These are phyloP conservation scores for Metschnikowia noctiluminum DNA, from an alignment of 805 yeast species.

Conservation along the genomic window DNA sequence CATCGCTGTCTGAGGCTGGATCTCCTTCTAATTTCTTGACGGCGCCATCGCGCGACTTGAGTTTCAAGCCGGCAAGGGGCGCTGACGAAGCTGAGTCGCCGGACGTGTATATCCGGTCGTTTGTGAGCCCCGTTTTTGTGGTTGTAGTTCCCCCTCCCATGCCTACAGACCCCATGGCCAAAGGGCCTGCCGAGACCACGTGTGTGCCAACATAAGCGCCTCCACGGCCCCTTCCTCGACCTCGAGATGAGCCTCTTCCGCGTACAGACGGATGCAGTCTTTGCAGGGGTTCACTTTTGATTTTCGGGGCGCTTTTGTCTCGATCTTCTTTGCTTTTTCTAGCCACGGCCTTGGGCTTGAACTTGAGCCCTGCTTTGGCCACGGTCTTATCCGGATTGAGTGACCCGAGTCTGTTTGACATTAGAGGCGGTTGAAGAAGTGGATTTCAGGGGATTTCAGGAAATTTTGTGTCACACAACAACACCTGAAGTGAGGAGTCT, in stretches of 20 bases:
- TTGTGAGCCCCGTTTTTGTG: slow-evolving; percentile 25
- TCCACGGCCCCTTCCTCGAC: slow-evolving; percentile 36
- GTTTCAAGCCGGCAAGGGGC: slow-evolving; percentile 33
- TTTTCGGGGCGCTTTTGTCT: slow-evolving; percentile 66
- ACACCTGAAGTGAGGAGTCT: neutral
- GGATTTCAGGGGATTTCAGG: neutral
- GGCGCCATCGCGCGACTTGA: slow-evolving; percentile 24
- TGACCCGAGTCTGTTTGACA: slow-evolving; percentile 44
- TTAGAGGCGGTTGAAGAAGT: slow-evolving; percentile 5
- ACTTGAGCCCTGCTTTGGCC: slow-evolving; percentile 58
- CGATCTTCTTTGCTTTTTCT: slow-evolving; percentile 82
- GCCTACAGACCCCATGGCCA: slow-evolving; percentile 61
- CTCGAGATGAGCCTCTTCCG: slow-evolving; percentile 8
- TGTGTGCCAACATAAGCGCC: slow-evolving; percentile 51
- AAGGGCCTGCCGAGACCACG: slow-evolving; percentile 68
- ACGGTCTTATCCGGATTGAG: slow-evolving; percentile 33
- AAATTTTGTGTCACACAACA: neutral
- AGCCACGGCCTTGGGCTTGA: slow-evolving; percentile 84
- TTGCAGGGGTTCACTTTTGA: slow-evolving; percentile 30
- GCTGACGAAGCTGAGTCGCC: slow-evolving; percentile 35
- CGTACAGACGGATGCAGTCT: slow-evolving; percentile 13
- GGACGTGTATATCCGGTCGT: slow-evolving; percentile 44
- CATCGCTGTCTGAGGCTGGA: slow-evolving; percentile 39
- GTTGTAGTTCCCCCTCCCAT: slow-evolving; percentile 31
- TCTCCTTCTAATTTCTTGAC: slow-evolving; percentile 5